Evolutionary conservation across 768 basidiomycete species (phyloP).

Genomic region (Tylopilus rubrobrunneus): DNA sequence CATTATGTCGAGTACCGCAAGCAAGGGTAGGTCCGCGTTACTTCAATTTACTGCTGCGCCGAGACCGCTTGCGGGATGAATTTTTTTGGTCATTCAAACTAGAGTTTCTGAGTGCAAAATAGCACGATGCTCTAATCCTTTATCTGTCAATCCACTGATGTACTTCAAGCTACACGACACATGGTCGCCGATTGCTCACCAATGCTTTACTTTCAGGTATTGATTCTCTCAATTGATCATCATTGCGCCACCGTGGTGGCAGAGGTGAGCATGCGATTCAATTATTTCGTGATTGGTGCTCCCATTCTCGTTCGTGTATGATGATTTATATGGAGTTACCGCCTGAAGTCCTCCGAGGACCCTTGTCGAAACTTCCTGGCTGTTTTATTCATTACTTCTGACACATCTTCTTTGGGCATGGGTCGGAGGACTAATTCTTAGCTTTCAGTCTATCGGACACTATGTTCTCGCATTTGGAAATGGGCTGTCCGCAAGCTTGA

Average conservation of each 20-base stretch:
- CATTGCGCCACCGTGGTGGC: background rate
- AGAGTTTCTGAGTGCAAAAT: conserved; percentile 80
- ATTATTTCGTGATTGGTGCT: background rate
- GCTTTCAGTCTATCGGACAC: background rate
- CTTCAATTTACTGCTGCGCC: background rate
- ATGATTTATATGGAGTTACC: conserved; percentile 70
- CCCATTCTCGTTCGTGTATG: background rate
- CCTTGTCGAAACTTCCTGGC: conserved; percentile 75
- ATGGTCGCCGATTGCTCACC: background rate
- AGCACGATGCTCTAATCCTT: conserved; percentile 64
- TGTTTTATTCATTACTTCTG: conserved; percentile 64
- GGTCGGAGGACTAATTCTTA: background rate
- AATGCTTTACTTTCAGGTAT: conserved; percentile 2
- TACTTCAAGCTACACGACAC: background rate
- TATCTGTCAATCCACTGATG: conserved; percentile 67
- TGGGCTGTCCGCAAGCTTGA: background rate
- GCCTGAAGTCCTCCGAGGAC: conserved; percentile 54
- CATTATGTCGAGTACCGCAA: background rate
- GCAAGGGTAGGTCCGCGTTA: conserved; percentile 8
- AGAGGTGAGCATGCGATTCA: conserved; percentile 4
- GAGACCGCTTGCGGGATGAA: conserved; percentile 44
- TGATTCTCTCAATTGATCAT: background rate
- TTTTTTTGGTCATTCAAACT: conserved; percentile 68
- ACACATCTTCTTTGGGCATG: conserved; percentile 21
- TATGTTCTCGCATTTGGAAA: background rate